phyloP scores from a whole-genome alignment of 345 rosid species.

The Populus pruinosa region DNA sequence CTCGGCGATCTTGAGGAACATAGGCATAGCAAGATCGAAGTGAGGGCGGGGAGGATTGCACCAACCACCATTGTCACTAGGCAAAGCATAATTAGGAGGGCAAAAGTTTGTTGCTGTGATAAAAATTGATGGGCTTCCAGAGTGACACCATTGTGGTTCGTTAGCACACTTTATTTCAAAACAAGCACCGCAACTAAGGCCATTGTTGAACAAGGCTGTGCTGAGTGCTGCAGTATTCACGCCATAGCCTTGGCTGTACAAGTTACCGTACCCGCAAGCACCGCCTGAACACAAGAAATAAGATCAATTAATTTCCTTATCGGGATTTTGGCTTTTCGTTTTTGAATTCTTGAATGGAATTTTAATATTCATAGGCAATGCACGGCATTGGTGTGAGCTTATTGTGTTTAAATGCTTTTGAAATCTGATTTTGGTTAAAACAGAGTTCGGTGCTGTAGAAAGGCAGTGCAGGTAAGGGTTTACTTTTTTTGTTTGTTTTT shows the following conservation, averaged over 20 bases:
- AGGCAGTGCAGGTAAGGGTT: background rate
- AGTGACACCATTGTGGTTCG: slow-evolving; percentile 55
- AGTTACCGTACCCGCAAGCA: slow-evolving; percentile 64
- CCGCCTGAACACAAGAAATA: slow-evolving; percentile 37
- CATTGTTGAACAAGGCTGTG: slow-evolving; percentile 65
- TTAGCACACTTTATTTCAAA: slow-evolving; percentile 52
- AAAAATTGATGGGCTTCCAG: slow-evolving; percentile 64
- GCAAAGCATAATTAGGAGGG: slow-evolving; percentile 56
- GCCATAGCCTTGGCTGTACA: slow-evolving; percentile 71
- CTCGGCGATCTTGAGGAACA: slow-evolving; percentile 68
- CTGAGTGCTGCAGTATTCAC: slow-evolving; percentile 67
- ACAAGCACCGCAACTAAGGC: slow-evolving; percentile 62
- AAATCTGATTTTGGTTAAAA: background rate
- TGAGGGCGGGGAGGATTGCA: slow-evolving; percentile 81
- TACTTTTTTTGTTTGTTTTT: background rate
- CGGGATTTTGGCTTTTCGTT: background rate
- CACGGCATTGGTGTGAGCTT: background rate
- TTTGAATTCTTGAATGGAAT: background rate
- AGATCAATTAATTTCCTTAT: background rate
- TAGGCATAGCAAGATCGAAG: slow-evolving; percentile 73
- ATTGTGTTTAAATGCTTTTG: background rate
- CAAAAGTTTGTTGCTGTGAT: slow-evolving; percentile 66
- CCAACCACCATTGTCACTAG: slow-evolving; percentile 80
- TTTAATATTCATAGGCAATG: background rate
- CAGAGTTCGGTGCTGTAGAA: background rate